Conservation (phyloP, 495 filamentous ascomycete species). For the Penicillium bovifimosum region DNA sequence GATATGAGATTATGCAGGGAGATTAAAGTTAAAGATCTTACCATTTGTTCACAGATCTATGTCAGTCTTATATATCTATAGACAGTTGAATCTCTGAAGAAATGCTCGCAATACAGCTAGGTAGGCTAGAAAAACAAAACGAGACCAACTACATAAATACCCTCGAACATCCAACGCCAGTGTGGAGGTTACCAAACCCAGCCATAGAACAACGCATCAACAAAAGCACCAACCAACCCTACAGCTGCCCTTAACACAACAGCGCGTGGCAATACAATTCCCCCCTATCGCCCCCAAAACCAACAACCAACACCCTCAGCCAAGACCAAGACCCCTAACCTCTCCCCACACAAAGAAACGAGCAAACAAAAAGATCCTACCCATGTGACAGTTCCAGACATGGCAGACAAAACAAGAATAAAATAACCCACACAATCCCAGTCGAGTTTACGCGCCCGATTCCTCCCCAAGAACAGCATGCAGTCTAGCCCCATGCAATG, state of each 20-base stretch:
- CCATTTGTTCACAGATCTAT: neutral
- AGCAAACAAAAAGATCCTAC: neutral
- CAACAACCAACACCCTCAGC: neutral
- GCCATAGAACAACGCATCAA: too few relatives aligned
- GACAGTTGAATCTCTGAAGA: too few relatives aligned
- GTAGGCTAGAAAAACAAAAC: too few relatives aligned
- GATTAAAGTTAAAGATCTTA: constrained; percentile 6
- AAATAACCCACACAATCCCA: neutral
- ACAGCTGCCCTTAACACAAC: neutral
- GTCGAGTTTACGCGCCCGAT: neutral
- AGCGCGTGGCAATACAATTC: neutral
- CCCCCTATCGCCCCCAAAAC: neutral
- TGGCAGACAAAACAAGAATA: too few relatives aligned
- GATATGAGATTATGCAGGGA: constrained; percentile 1
- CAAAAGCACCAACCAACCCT: too few relatives aligned
- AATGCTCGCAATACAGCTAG: too few relatives aligned
- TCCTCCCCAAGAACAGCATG: neutral
- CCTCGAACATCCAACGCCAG: too few relatives aligned
- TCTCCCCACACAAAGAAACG: too few relatives aligned
- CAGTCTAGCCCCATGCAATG: neutral
- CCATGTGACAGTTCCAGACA: neutral
- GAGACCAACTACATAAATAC: too few relatives aligned
- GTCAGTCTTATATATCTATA: too few relatives aligned
- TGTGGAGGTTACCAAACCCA: too few relatives aligned
- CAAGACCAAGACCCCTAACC: too few relatives aligned